These are phyloP conservation scores for Amaranthus hypochondriacus DNA, from an alignment of 148 eudicot species.

Conservation along the genomic window DNA sequence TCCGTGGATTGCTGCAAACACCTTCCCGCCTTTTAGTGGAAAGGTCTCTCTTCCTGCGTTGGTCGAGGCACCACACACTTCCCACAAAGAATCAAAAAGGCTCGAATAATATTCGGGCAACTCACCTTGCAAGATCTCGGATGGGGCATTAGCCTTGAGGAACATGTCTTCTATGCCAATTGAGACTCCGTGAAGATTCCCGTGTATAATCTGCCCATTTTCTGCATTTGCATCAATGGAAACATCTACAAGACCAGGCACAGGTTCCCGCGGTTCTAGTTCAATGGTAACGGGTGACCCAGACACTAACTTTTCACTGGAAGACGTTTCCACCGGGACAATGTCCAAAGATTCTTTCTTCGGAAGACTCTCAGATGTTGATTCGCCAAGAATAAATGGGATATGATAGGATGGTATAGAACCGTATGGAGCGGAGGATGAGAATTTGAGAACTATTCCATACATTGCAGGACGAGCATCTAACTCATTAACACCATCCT, in stretches of 20 bases:
- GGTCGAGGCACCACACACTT: conserved; percentile 72
- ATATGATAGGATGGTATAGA: conserved; percentile 63
- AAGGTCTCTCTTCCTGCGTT: conserved; percentile 79
- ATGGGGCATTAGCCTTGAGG: conserved; percentile 56
- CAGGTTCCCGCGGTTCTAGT: conserved; percentile 84
- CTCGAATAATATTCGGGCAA: conserved; percentile 44
- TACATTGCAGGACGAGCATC: conserved; percentile 64
- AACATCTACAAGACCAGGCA: conserved; percentile 81
- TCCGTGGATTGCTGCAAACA: conserved; percentile 65
- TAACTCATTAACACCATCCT: conserved; percentile 22
- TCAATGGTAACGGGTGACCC: conserved; percentile 56
- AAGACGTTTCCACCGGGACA: conserved; percentile 51
- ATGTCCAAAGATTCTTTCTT: conserved; percentile 45
- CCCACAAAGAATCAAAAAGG: conserved; percentile 88
- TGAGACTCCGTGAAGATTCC: conserved; percentile 64
- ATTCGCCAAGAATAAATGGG: conserved; percentile 80
- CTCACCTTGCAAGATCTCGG: conserved; percentile 40
- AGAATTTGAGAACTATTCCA: conserved; percentile 73
- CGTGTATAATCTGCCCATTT: conserved; percentile 68
- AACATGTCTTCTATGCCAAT: conserved; percentile 98
- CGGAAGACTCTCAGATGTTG: conserved; percentile 28
- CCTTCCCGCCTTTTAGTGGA: conserved; percentile 72
- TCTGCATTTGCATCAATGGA: conserved; percentile 75
- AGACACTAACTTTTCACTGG: conserved; percentile 29
- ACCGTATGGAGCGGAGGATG: conserved; percentile 89